Evolutionary conservation across 495 filamentous ascomycete species (phyloP).

Genomic region (Pyronema omphalodes): DNA sequence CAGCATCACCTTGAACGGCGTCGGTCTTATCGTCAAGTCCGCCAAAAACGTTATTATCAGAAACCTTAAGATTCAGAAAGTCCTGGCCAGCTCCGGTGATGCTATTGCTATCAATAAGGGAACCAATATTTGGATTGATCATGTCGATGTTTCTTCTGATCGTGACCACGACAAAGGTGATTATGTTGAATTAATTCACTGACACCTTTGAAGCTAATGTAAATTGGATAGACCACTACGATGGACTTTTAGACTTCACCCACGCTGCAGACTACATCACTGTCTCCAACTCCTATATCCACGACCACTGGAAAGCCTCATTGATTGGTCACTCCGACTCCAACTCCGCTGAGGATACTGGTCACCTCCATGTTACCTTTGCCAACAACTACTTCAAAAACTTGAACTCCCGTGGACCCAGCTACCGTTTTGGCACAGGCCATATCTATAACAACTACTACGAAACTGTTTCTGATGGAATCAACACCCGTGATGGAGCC

Average conservation of each 20-base stretch:
- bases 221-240: constrained; percentile 37
- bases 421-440: constrained; percentile 44
- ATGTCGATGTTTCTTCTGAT: constrained; percentile 44
- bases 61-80: constrained; percentile 42
- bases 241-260: constrained; percentile 44
- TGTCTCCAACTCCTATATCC: constrained; percentile 30
- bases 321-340: constrained; percentile 43
- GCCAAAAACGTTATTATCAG: constrained; percentile 42
- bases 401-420: constrained; percentile 41
- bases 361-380: constrained; percentile 41
- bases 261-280: constrained; percentile 38
- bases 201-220: background rate
- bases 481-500: constrained; percentile 48
- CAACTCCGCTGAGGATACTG: constrained; percentile 31
- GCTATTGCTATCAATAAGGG: constrained; percentile 37
- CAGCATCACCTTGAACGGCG: constrained; percentile 27
- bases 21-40: constrained; percentile 32
- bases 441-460: constrained; percentile 32
- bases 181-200: background rate
- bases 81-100: constrained; percentile 40
- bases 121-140: constrained; percentile 53
- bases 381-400: constrained; percentile 46
- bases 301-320: constrained; percentile 49
- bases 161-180: constrained; percentile 32
- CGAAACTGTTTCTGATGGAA: constrained; percentile 34